A percentile compares a stretch with the other conserved stretches of the same genome.
These are phyloP conservation scores for Scenedesmus sp. DNA, from an alignment of 163 green algal species.

Conservation along the genomic window DNA sequence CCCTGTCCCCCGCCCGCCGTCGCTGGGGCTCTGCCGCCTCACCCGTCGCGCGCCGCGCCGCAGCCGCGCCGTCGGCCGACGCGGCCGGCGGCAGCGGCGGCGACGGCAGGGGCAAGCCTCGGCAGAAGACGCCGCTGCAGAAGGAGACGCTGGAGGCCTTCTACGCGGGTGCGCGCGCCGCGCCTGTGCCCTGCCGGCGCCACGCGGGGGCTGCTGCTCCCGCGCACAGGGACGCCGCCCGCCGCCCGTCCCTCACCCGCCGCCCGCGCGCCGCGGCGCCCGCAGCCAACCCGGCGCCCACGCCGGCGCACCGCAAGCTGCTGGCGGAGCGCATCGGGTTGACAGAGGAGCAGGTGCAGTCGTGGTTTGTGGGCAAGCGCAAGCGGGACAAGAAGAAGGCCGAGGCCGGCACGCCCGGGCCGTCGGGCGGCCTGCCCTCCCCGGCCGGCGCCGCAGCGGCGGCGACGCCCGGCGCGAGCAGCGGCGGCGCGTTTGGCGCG, in stretches of 20 bases:
- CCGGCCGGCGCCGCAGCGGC: not conserved
- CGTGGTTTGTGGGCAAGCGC: conserved; percentile 37
- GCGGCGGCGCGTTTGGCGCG: not conserved
- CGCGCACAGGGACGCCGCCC: not conserved
- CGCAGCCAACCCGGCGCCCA: conserved; percentile 71
- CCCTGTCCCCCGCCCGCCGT: too few relatives aligned
- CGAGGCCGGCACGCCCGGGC: not conserved
- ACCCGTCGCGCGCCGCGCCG: too few relatives aligned
- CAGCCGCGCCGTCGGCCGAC: too few relatives aligned
- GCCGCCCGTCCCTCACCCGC: too few relatives aligned
- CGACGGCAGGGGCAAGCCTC: not conserved
- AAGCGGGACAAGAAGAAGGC: conserved; percentile 10
- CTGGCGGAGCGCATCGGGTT: conserved; percentile 75
- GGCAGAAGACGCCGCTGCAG: conserved; percentile 79
- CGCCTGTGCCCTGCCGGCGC: too few relatives aligned
- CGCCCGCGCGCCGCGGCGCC: not conserved
- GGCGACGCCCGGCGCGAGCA: not conserved
- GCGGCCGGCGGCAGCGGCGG: too few relatives aligned
- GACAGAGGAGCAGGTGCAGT: conserved; percentile 78
- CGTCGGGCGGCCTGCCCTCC: too few relatives aligned
- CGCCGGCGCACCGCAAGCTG: conserved; percentile 60
- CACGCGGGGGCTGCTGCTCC: not conserved
- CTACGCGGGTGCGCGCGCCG: conserved; percentile 56
- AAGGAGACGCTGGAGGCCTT: conserved; percentile 81
- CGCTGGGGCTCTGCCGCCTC: too few relatives aligned